Conservation (phyloP, 257 asterid genomes). For the Solanum pimpinellifolium region DNA sequence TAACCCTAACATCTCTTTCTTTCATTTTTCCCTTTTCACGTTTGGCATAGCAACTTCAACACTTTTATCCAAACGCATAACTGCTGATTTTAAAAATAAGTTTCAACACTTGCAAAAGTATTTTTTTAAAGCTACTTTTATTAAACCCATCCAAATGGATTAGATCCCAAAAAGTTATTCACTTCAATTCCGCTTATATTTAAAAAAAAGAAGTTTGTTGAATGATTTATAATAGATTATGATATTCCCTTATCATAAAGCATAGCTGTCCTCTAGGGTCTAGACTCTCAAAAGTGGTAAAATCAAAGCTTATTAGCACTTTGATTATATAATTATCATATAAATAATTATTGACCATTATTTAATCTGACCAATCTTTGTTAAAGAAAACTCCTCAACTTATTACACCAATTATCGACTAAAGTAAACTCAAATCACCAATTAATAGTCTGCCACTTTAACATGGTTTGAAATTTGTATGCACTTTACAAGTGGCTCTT, state of each 20-base stretch:
- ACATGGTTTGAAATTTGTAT: background rate
- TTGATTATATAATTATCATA: background rate
- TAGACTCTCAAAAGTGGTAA: background rate
- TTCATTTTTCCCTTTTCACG: too few species aligned
- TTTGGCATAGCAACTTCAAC: too few species aligned
- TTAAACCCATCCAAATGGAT: too few species aligned
- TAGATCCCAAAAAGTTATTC: background rate
- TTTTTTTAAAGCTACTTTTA: too few species aligned
- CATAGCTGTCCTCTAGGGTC: background rate
- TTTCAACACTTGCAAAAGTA: too few species aligned
- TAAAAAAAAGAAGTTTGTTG: background rate
- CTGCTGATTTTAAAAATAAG: too few species aligned
- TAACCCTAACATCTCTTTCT: too few species aligned
- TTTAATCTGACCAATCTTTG: background rate
- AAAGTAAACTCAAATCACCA: background rate
- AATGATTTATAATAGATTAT: background rate
- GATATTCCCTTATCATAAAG: background rate
- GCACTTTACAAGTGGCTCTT: background rate
- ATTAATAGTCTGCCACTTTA: background rate
- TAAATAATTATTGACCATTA: background rate
- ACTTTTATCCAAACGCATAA: too few species aligned
- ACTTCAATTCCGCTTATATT: background rate
- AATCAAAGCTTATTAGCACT: background rate
- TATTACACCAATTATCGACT: background rate
- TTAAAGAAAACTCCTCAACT: background rate